A percentile compares a stretch with the other conserved stretches of the same genome.
Conservation (phyloP, 768 basidiomycete genomes). For the Boletus vermiculosoides region DNA sequence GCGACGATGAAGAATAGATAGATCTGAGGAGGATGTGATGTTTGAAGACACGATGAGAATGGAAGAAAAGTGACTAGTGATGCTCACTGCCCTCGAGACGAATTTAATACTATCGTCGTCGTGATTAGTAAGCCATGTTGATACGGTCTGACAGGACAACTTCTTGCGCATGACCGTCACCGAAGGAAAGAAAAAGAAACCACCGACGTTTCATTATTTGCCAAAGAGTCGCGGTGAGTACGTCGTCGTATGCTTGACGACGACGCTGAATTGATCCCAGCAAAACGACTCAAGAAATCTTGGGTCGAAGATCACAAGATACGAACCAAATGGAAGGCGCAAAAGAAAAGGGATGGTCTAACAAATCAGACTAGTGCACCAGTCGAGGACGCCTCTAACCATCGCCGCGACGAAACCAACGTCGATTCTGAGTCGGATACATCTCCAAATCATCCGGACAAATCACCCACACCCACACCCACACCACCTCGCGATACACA, state of each 20-base stretch:
- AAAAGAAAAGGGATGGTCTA: constrained; percentile 55
- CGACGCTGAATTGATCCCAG: constrained; percentile 37
- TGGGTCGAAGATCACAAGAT: constrained; percentile 80
- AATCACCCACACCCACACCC: constrained; percentile 1
- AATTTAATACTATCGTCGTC: constrained; percentile 23
- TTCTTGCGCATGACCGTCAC: constrained; percentile 5
- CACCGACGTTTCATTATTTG: constrained; percentile 69
- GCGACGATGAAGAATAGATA: constrained; percentile 57
- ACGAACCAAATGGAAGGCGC: constrained; percentile 72
- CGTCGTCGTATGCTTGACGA: neutral
- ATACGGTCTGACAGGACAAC: neutral
- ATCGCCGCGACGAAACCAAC: neutral
- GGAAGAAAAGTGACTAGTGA: constrained; percentile 16
- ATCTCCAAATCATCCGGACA: constrained; percentile 2
- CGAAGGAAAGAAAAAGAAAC: constrained; percentile 42
- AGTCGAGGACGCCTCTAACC: neutral
- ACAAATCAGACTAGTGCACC: constrained; percentile 8
- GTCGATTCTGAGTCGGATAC: neutral
- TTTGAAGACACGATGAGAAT: constrained; percentile 35
- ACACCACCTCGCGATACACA: constrained; percentile 11
- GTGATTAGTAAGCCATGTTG: constrained; percentile 26
- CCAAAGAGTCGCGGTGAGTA: constrained; percentile 59
- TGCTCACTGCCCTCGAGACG: constrained; percentile 6
- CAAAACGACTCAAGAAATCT: constrained; percentile 75
- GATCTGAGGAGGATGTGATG: constrained; percentile 49